Conservation (phyloP, 768 basidiomycete species). For the Calocybe indica region DNA sequence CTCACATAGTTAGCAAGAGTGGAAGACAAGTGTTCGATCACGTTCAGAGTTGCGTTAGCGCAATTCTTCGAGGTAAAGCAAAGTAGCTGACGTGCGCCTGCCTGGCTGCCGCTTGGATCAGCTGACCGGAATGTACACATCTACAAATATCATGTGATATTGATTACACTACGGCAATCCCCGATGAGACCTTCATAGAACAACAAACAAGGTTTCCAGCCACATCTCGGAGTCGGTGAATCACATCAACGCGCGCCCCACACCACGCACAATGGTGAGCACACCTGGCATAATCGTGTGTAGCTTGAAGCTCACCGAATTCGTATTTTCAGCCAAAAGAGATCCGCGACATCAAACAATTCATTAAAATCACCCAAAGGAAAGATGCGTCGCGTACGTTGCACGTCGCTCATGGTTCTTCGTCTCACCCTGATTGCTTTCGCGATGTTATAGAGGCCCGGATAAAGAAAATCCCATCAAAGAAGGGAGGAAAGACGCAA, state of each 20-base stretch:
- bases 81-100: too few relatives aligned
- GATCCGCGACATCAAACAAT: slow-evolving; percentile 97
- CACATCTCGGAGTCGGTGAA: slow-evolving; percentile 17
- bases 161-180: slow-evolving; percentile 13
- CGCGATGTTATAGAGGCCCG: slow-evolving; percentile 65
- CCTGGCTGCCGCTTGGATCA: not conserved
- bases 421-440: not conserved
- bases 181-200: slow-evolving; percentile 19
- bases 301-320: slow-evolving; percentile 5
- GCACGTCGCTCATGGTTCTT: not conserved
- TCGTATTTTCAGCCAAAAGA: slow-evolving; percentile 74
- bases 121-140: not conserved
- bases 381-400: slow-evolving; percentile 94
- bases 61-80: not conserved
- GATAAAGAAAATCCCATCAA: slow-evolving; percentile 90
- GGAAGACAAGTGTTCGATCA: too few relatives aligned
- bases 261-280: slow-evolving; percentile 37
- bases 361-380: slow-evolving; percentile 94
- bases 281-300: slow-evolving; percentile 1
- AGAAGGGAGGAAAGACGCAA: slow-evolving; percentile 65
- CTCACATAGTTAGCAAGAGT: too few relatives aligned
- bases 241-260: slow-evolving; percentile 23
- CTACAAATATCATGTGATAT: too few relatives aligned
- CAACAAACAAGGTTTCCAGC: slow-evolving; percentile 30
- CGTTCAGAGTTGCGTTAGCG: not conserved